phyloP scores from a whole-genome alignment of 495 filamentous ascomycete genomes.

The Aspergillus sparsus region DNA sequence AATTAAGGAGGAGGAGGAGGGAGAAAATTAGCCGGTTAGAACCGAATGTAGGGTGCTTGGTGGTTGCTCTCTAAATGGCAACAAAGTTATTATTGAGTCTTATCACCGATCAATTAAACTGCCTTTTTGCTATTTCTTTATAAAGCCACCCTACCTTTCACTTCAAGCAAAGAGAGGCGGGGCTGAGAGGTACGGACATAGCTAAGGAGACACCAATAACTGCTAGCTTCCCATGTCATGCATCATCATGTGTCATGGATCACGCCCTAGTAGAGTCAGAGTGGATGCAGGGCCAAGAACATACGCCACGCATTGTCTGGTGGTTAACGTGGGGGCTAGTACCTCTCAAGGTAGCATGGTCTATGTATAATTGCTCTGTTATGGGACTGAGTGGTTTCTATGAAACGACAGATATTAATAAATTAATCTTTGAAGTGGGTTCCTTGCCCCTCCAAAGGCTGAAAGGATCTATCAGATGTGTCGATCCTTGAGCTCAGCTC shows the following conservation, averaged over 20 bases:
- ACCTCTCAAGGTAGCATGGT: too few species aligned
- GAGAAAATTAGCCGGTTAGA: background rate
- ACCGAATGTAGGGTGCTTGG: background rate
- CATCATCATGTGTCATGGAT: constrained; percentile 11
- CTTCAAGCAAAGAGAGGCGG: background rate
- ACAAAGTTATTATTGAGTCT: background rate
- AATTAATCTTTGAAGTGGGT: too few species aligned
- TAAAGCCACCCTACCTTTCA: constrained; percentile 6
- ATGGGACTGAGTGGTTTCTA: too few species aligned
- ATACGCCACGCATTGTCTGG: constrained; percentile 1
- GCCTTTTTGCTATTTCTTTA: background rate
- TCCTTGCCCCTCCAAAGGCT: too few species aligned
- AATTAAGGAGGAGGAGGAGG: background rate
- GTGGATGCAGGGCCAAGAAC: background rate
- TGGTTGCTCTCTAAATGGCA: background rate
- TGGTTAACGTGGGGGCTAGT: constrained; percentile 16
- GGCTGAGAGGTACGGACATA: constrained; percentile 8
- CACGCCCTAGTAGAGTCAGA: background rate
- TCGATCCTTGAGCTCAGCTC: too few species aligned
- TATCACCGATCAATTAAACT: too few species aligned
- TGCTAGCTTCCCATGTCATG: constrained; percentile 15
- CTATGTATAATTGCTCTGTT: background rate
- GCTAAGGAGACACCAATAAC: constrained; percentile 1
- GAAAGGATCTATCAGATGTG: too few species aligned
- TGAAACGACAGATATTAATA: too few species aligned